These are phyloP conservation scores for Colletotrichum liaoningense DNA, from an alignment of 2,329 filamentous ascomycete species.

Conservation along the genomic window DNA sequence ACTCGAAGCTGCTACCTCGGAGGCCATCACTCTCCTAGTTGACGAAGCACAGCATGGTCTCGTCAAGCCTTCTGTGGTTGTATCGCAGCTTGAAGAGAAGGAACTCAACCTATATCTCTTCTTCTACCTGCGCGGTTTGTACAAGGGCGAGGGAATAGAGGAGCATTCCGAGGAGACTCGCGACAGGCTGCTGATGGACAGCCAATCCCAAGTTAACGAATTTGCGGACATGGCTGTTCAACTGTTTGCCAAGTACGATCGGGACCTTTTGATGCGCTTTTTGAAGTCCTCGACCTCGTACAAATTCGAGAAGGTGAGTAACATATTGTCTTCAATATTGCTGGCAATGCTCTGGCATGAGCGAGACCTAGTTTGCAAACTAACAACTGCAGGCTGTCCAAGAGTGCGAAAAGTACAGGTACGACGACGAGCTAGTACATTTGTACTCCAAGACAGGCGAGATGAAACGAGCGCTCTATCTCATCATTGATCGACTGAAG, in stretches of 20 bases:
- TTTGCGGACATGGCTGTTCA: conserved; percentile 89
- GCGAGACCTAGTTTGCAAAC: not conserved
- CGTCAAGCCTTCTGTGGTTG: conserved; percentile 80
- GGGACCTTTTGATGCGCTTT: conserved; percentile 85
- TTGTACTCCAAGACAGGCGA: conserved; percentile 95
- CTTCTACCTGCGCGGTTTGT: conserved; percentile 90
- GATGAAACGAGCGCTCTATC: conserved; percentile 88
- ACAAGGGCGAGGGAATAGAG: conserved; percentile 77
- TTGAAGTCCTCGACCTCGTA: conserved; percentile 87
- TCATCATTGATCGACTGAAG: conserved; percentile 93
- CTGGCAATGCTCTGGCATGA: not conserved
- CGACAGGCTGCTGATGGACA: conserved; percentile 69
- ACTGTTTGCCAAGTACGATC: conserved; percentile 87
- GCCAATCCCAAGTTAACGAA: conserved; percentile 79
- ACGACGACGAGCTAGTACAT: conserved; percentile 93
- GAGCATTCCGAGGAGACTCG: conserved; percentile 65
- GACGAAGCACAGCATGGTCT: conserved; percentile 92
- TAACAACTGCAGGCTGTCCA: conserved; percentile 63
- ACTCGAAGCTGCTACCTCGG: conserved; percentile 81
- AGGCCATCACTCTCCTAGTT: conserved; percentile 87
- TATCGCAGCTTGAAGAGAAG: conserved; percentile 78
- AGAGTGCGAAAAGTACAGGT: conserved; percentile 85
- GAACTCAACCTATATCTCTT: conserved; percentile 82
- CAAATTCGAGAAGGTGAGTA: conserved; percentile 77
- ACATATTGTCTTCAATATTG: not conserved